A percentile compares a stretch with the other conserved stretches of the same genome.
phyloP scores from a whole-genome alignment of 2,329 filamentous ascomycete species.

The Beauveria sp. region DNA sequence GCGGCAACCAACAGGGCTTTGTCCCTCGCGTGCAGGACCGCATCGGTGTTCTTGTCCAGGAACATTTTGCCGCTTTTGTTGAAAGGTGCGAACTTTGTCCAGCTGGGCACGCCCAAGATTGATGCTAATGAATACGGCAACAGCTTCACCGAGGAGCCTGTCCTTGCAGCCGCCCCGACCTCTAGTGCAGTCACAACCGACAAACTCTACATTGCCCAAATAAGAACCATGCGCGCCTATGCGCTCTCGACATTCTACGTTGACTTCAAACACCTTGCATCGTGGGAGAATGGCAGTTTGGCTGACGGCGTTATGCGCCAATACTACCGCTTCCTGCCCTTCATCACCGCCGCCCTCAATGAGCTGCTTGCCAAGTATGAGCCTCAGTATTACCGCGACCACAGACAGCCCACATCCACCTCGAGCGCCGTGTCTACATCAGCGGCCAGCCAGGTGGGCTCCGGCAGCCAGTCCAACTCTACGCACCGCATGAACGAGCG shows the following conservation, averaged over 20 bases:
- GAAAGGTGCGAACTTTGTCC: slow-evolving; percentile 51
- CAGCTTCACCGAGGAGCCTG: slow-evolving; percentile 62
- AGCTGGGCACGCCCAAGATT: background rate
- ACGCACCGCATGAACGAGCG: slow-evolving; percentile 77
- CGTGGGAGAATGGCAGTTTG: slow-evolving; percentile 69
- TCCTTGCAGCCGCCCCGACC: slow-evolving; percentile 52
- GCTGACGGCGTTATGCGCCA: slow-evolving; percentile 81
- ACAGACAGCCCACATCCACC: slow-evolving; percentile 68
- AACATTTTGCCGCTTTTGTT: slow-evolving; percentile 72
- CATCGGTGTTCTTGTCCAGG: slow-evolving; percentile 66
- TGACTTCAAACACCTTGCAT: slow-evolving; percentile 76
- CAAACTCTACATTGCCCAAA: slow-evolving; percentile 79
- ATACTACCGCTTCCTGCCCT: slow-evolving; percentile 93
- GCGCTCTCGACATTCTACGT: slow-evolving; percentile 80
- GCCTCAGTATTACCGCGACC: slow-evolving; percentile 86
- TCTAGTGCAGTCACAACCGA: slow-evolving; percentile 68
- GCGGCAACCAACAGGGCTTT: slow-evolving; percentile 38
- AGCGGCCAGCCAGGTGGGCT: slow-evolving; percentile 54
- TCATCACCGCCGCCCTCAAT: slow-evolving; percentile 80
- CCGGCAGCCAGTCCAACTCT: slow-evolving; percentile 56
- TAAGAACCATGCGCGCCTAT: slow-evolving; percentile 67
- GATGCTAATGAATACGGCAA: background rate
- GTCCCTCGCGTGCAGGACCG: slow-evolving; percentile 69
- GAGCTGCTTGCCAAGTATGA: slow-evolving; percentile 93
- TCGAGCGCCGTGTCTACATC: slow-evolving; percentile 66